Evolutionary conservation across 768 basidiomycete genomes (phyloP), one percentile per base, ranked within the genome.

Genomic region (Boletus tylopilopsis): DNA sequence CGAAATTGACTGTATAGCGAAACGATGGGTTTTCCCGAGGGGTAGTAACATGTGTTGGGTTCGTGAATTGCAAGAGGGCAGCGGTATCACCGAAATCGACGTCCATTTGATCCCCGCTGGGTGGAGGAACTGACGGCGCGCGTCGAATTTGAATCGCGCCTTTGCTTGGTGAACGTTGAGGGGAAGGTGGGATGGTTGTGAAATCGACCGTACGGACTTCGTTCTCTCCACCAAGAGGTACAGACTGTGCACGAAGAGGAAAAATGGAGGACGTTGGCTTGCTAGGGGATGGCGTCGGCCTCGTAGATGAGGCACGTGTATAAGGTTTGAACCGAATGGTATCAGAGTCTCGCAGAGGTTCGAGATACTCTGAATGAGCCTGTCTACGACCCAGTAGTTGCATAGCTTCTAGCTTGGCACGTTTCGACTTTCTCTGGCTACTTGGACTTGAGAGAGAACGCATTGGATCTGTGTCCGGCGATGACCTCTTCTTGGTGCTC

Each of bases 401-500:
- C 39, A 59, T 49, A 9, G 49, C 51, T 10, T 59, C 66, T 0
- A 66, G 10, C 47, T 66, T 68, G 42, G 48, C 54, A 10, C 66
- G 65, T 51, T 68, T 68, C 18, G 59, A 37, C 39, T 54, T 45
- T 34, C 43, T 68, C 8, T 57, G 37, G 45, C 30, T 40, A 10
- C 48, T 43, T 5, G 52, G 56, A 50, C 51, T 59, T 39, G 54
- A 42, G 49, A 47, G 24, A 7, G 35, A 6, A 42, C 47, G 54
- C 2, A 45, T 38, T 24, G 51, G 21, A n/a, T 59, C 57, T 6
- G 55, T 45, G 27, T 68, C 65, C 9, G 67, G 63, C 4, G 68
- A 68, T n/a, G 48, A 6, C 37, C 69, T 56, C 46, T 70, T 67
- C 59, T 68, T 69, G 40, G 54, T 49, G 19, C 40, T 29, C 16